Conservation (phyloP, 2,329 filamentous ascomycete genomes). For the Venturia carpophila region DNA sequence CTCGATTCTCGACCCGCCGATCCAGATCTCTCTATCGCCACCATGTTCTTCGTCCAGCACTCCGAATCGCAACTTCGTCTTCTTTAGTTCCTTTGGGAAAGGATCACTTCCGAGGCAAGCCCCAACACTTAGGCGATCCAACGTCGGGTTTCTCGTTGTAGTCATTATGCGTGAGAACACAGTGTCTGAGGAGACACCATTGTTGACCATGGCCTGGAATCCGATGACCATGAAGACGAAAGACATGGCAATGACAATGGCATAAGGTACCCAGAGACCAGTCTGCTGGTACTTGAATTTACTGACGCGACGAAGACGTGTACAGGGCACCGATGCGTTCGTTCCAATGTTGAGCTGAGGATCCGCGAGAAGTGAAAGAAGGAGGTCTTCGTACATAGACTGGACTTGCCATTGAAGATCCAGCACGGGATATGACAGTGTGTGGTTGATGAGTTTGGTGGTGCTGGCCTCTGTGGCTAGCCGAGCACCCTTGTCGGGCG, state of each 20-base stretch:
- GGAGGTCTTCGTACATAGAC: slow-evolving; percentile 31
- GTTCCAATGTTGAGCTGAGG: slow-evolving; percentile 23
- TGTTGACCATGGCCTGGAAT: slow-evolving; percentile 29
- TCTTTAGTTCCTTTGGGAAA: slow-evolving; percentile 32
- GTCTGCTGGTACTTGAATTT: slow-evolving; percentile 28
- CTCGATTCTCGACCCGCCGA: slow-evolving; percentile 24
- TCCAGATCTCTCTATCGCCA: slow-evolving; percentile 21
- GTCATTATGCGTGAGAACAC: slow-evolving; percentile 32
- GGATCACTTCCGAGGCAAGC: slow-evolving; percentile 36
- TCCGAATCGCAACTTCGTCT: slow-evolving; percentile 34
- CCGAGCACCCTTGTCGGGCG: background rate
- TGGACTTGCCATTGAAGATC: slow-evolving; percentile 28
- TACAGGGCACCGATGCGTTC: background rate
- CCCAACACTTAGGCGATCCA: slow-evolving; percentile 32
- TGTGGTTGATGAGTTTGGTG: slow-evolving; percentile 27
- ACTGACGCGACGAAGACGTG: slow-evolving; percentile 25
- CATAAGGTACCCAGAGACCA: slow-evolving; percentile 32
- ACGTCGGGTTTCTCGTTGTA: slow-evolving; percentile 33
- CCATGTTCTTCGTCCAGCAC: slow-evolving; percentile 31
- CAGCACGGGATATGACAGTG: slow-evolving; percentile 26
- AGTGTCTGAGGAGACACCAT: slow-evolving; percentile 32
- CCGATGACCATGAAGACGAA: slow-evolving; percentile 28
- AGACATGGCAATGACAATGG: slow-evolving; percentile 27
- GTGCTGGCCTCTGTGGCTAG: slow-evolving; percentile 28
- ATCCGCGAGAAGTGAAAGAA: slow-evolving; percentile 31